These are phyloP conservation scores for Dovyalis caffra DNA, from an alignment of 345 rosid genomes.

Conservation along the genomic window DNA sequence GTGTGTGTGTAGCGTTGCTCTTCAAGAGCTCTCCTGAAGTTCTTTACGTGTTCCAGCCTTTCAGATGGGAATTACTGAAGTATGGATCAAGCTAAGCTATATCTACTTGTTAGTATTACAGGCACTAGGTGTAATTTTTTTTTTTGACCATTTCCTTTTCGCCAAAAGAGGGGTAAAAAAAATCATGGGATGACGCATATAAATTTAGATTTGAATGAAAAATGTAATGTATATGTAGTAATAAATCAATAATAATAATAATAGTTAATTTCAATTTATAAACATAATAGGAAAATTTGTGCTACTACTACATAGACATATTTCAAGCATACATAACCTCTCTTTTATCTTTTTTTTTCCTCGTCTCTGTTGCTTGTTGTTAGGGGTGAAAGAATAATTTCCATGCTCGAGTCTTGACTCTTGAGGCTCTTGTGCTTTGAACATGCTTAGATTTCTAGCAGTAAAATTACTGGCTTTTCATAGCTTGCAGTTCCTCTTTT, in stretches of 20 bases:
- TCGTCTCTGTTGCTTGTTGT: too few relatives aligned
- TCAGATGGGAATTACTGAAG: constrained; percentile 94
- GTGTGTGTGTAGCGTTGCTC: constrained; percentile 93
- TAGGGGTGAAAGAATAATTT: too few relatives aligned
- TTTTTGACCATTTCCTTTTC: not conserved
- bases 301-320: not conserved
- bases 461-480: too few relatives aligned
- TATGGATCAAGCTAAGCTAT: constrained; percentile 66
- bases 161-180: not conserved
- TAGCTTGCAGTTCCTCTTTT: too few relatives aligned
- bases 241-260: not conserved
- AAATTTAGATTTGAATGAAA: constrained; percentile 11
- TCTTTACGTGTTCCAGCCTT: constrained; percentile 79
- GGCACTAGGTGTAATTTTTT: not conserved
- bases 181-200: constrained; percentile 4
- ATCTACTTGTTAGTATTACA: not conserved
- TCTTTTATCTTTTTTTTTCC: too few relatives aligned
- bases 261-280: constrained; percentile 1
- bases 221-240: constrained; percentile 1
- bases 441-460: too few relatives aligned
- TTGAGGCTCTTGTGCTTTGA: too few relatives aligned
- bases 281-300: not conserved
- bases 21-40: constrained; percentile 98
- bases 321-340: too few relatives aligned
- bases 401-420: too few relatives aligned